Evolutionary conservation across 768 basidiomycete genomes (phyloP).

Genomic region (Mrakia hoshinonis): DNA sequence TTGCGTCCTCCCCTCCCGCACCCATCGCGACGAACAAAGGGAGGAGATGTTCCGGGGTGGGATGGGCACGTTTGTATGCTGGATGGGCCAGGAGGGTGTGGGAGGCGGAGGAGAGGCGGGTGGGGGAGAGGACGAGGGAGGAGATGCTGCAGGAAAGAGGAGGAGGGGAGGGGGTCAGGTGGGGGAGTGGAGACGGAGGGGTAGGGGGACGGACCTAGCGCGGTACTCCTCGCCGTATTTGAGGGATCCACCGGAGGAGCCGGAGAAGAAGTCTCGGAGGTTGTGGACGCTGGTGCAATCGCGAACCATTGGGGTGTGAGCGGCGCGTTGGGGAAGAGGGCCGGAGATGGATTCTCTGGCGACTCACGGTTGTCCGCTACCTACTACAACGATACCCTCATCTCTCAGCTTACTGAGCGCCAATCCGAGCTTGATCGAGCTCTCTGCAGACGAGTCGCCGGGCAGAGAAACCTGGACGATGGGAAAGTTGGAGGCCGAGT

Average conservation of each 20-base stretch:
- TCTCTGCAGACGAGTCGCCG: not conserved
- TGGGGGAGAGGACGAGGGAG: not conserved
- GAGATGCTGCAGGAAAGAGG: not conserved
- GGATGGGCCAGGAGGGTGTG: not conserved
- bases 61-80: not conserved
- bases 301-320: not conserved
- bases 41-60: conserved; percentile 8
- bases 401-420: conserved; percentile 21
- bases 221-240: too few species aligned
- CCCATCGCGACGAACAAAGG: conserved; percentile 23
- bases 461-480: conserved; percentile 27
- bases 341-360: not conserved
- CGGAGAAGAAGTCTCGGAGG: conserved; percentile 15
- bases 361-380: conserved; percentile 8
- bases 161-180: not conserved
- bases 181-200: not conserved
- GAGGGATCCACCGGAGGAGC: too few species aligned
- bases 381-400: conserved; percentile 12
- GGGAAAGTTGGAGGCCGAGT: not conserved
- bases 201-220: too few species aligned
- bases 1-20: not conserved
- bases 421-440: conserved; percentile 13
- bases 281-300: conserved; percentile 13
- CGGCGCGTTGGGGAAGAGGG: not conserved
- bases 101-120: not conserved